Base-by-base conservation (phyloP, 148 eudicot species). In the Oxyria digyna region DNA sequence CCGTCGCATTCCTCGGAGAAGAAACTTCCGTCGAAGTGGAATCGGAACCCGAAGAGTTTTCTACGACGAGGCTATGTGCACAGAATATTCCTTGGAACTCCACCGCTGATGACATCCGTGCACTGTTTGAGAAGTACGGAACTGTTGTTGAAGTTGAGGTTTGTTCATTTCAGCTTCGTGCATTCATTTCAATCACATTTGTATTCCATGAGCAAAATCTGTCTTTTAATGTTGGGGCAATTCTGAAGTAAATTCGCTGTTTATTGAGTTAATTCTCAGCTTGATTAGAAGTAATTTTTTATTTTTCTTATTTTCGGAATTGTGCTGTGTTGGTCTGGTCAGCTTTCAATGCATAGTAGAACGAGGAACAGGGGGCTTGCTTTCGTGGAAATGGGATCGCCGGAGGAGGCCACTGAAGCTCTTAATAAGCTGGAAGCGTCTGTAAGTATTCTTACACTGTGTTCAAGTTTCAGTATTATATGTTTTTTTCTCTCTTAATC, bases 61-160 rank as follows among this genome's bases (percentile, higher is more conserved):
- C 85, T 21, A 50, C 24, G 20, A 94, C 89, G 0, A 82, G 96
- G 72, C 32, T 94, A 57, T 74, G 88, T 24, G 92, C 89, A 8
- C 87, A 85, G 79, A 90, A 94, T 41, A 67, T 90, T 11, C 95
- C 96, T 0, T 94, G 98, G 98, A 72, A 80, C 6, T 77, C 84
- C 71, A 86, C 87, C 20, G 77, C 69, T 6, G 88, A 82, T 71
- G 97, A 94, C 23, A 78, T 94, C 67, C 92, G 92, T 0, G 78
- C 90, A 27, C 76, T 94, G 41, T 90, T 94, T 68, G 83, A 88
- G 72, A 81, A 82, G 40, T 76, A 68, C 67, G 98, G 98, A 10
- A 86, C 87, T 26, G 98, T 90, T n/a, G 57, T 85, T 0, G 84
- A 82, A 42, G 82, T 94, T 71, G 92, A 94, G 97, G 96, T 93